Conservation (phyloP, 2,329 filamentous ascomycete species). For the Botrytis elliptica region DNA sequence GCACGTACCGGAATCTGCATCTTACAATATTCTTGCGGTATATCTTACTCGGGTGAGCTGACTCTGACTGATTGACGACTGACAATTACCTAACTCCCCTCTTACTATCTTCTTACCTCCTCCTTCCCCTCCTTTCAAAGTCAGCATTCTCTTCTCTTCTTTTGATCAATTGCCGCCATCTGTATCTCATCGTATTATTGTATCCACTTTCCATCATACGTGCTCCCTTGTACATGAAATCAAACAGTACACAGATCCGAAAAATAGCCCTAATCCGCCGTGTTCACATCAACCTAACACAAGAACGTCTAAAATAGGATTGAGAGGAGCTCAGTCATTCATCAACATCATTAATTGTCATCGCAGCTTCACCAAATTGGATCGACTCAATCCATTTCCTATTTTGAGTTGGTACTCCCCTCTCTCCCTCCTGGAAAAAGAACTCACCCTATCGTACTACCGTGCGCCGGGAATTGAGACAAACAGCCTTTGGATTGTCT, state of each 20-base stretch:
- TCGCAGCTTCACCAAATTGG: slow-evolving; percentile 1
- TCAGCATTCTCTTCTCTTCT: not conserved
- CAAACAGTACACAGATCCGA: slow-evolving; percentile 2
- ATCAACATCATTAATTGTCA: slow-evolving; percentile 1
- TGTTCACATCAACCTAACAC: not conserved
- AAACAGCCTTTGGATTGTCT: not conserved
- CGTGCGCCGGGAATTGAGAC: slow-evolving; percentile 16
- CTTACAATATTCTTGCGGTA: not conserved
- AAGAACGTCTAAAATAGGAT: slow-evolving; percentile 7
- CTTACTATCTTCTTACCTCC: not conserved
- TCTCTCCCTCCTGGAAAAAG: not conserved
- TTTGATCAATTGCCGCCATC: slow-evolving; percentile 1
- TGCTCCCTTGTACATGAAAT: slow-evolving; percentile 10
- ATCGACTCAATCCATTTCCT: slow-evolving; percentile 5
- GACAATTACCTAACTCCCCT: not conserved
- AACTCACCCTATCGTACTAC: slow-evolving; percentile 9
- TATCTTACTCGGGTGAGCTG: slow-evolving; percentile 9
- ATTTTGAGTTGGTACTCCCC: slow-evolving; percentile 9
- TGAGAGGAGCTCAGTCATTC: not conserved
- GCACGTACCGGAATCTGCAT: not conserved
- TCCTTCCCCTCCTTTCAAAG: not conserved
- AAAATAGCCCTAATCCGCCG: slow-evolving; percentile 10
- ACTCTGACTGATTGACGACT: not conserved
- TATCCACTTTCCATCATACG: slow-evolving; percentile 6
- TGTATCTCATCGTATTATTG: slow-evolving; percentile 1